Evolutionary conservation across 192 early-diverging fungal genomes (phyloP), one percentile per base, ranked within the genome.

Genomic region (Coemansia asiatica): DNA sequence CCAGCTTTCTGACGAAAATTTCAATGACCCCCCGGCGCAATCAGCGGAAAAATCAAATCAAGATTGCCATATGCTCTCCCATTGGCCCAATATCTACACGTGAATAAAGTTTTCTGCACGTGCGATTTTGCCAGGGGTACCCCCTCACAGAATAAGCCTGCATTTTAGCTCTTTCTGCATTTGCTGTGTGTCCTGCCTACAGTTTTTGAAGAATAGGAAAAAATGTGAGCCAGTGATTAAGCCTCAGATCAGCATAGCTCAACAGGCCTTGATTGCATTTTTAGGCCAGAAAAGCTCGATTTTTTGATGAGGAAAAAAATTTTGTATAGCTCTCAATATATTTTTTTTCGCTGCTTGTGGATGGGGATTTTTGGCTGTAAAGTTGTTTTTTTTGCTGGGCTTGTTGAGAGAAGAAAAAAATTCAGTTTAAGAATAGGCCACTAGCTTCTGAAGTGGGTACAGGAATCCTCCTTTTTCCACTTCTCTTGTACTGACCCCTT

Each of bases 401-500:
- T 10, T 10, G 35, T 0, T 36, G 35, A 36, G 35, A 36, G 35
- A 36, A 36, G 35, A 40, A 38, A 64, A 56, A 54, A 56, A 44
- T 54, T 29, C 28, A 21, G 26, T 12, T 44, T 44, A 23, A 50
- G 67, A 65, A 49, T 61, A 22, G 61, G 29, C 38, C 35, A 23
- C 61, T 33, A 56, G 16, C 61, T 44, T 46, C 21, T 15, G 16
- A 60, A 36, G n/a, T 18, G 10, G 69, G 21, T 28, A 35, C 27
- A 38, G 54, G 60, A 66, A 59, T 61, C 67, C 76, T 68, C 70
- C 70, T 69, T 73, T 60, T 79, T 67, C 67, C 76, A 54, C 67
- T 69, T 69, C 65, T 73, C 67, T 60, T 66, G 75, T 69, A 64
- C 75, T 72, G 66, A 72, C n/a, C 69, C 69, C 70, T 65, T 59